phyloP scores from a whole-genome alignment of 495 filamentous ascomycete species.

The Talaromyces thailandensis region DNA sequence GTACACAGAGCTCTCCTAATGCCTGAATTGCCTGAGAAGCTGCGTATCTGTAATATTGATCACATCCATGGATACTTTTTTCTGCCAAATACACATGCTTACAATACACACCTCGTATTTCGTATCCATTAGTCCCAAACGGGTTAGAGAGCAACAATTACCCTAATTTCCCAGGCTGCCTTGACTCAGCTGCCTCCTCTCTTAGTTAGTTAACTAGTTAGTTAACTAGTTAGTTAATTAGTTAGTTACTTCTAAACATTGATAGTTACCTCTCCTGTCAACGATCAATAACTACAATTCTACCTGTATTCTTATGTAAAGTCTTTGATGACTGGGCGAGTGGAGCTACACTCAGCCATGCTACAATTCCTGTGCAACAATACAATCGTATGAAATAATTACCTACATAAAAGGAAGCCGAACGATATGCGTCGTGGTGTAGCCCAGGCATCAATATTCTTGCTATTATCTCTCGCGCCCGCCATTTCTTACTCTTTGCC shows the following conservation, averaged over 20 bases:
- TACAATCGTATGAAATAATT: background rate
- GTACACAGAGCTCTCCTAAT: background rate
- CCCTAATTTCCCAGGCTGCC: background rate
- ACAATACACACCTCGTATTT: background rate
- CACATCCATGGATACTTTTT: background rate
- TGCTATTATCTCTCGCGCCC: background rate
- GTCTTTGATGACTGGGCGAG: background rate
- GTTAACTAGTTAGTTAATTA: no score
- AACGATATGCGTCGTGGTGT: slow-evolving; percentile 9
- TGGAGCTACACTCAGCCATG: background rate
- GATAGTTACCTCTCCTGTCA: background rate
- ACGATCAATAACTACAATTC: background rate
- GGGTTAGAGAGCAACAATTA: background rate
- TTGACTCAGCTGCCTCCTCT: background rate
- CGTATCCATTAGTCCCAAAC: background rate
- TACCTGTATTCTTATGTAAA: background rate
- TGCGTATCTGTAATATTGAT: background rate
- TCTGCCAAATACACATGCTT: background rate
- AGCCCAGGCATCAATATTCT: slow-evolving; percentile 7
- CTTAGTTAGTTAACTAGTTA: no score
- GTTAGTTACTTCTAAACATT: no score
- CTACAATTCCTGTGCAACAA: background rate
- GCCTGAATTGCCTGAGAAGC: background rate
- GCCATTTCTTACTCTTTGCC: slow-evolving; percentile 1
- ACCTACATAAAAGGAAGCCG: background rate